Evolutionary conservation across 441 rosid species (phyloP).

Genomic region (Viola pubescens): DNA sequence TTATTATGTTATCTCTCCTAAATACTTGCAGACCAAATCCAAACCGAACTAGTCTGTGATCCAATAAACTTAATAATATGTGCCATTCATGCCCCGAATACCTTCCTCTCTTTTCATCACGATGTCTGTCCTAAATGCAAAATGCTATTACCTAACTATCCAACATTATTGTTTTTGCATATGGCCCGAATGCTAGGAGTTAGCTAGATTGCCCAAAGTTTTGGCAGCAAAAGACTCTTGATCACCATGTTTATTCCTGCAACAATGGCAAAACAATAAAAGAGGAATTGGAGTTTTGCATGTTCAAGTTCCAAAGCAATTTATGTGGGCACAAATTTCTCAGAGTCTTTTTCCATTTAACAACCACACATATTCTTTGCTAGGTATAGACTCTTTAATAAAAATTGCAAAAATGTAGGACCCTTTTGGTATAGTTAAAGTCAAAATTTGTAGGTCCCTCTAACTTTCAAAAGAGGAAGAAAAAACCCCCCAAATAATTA

Average conservation of each 20-base stretch:
- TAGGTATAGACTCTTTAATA: neutral
- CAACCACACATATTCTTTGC: slow-evolving; percentile 13
- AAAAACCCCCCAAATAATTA: neutral
- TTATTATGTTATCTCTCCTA: no score
- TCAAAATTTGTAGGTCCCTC: slow-evolving; percentile 6
- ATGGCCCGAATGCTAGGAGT: no score
- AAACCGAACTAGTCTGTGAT: no score
- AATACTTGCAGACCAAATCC: no score
- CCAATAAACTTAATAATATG: no score
- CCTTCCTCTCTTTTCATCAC: no score
- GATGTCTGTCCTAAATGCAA: no score
- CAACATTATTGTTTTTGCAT: no score
- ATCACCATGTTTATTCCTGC: neutral
- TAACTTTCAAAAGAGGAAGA: slow-evolving; percentile 2
- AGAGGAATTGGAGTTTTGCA: slow-evolving; percentile 1
- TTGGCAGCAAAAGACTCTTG: neutral
- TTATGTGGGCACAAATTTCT: neutral
- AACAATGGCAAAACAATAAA: neutral
- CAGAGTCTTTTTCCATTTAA: neutral
- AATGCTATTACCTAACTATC: no score
- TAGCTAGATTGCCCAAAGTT: neutral
- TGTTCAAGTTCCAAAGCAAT: neutral
- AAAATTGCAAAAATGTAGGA: slow-evolving; percentile 1
- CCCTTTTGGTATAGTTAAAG: slow-evolving; percentile 1
- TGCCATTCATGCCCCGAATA: no score